Base-by-base conservation (phyloP, 2,329 filamentous ascomycete species). In the Mollisiaceae sp. region DNA sequence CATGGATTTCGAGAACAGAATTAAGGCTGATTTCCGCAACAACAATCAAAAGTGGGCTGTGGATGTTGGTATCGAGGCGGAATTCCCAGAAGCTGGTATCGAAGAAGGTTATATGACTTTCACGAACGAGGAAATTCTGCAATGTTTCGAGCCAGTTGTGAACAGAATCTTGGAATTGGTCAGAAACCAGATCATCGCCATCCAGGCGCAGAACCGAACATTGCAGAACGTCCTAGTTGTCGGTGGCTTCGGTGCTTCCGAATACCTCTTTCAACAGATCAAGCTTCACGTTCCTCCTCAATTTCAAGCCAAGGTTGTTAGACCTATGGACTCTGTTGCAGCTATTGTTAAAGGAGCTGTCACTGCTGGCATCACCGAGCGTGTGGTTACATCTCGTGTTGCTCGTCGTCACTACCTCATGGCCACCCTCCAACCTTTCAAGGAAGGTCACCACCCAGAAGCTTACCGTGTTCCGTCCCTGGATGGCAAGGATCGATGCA, bases 71-170 rank as follows among this genome's bases (percentile, higher is more conserved):
- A 98, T 99, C 75, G 95, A 99, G 83, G 93, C 94, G 52, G 95
- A 98, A 77, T 98, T 96, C 82, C 94, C 94, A 45, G 95, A 98
- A 77, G 95, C 95, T 38, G 94, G 93, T 72, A 98, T 99, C 72
- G 95, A 98, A 81, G 95, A 99, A 80, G 94, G 95, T 59, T 98
- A 97, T 83, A 99, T 99, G 95, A 98, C 94, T 2, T 99, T 99
- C 78, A 98, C 94, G 68, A 98, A 99, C 77, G 95, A 98, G 81
- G 95, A 99, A 80, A 98, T 99, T 74, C 84, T 99, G 72, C 94
- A 98, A 81, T 98, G 95, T 82, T 99, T 98, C 78, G 94, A 98
- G 83, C 95, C 95, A 14, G 95, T 99, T 11, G 94, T 98, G 63
- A 97, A 98, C 83, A 87, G 95, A 65, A 98, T 99, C 77, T 82